Evolutionary conservation across 345 rosid species (phyloP).

Genomic region (Kernera saxatilis): DNA sequence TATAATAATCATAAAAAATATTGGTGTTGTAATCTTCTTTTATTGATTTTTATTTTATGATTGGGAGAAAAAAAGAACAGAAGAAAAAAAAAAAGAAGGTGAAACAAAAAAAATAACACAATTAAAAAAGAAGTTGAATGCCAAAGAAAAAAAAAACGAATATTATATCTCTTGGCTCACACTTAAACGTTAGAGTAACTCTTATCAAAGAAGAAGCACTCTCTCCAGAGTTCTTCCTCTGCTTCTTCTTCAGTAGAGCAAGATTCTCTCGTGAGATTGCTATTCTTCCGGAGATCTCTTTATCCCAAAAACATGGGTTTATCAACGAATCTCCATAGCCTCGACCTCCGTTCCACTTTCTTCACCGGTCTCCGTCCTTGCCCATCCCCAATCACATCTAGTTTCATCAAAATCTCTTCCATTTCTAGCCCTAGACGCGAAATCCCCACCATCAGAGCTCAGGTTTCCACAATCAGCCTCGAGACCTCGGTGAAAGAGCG

Average conservation of each 20-base stretch:
- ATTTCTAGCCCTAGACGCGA: slow-evolving; percentile 23
- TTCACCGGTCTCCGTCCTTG: slow-evolving; percentile 39
- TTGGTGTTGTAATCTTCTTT: too few relatives aligned
- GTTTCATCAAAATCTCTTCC: slow-evolving; percentile 29
- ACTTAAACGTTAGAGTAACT: not conserved
- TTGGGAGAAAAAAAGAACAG: too few relatives aligned
- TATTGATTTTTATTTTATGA: too few relatives aligned
- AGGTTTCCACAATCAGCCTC: slow-evolving; percentile 47
- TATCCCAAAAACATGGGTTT: slow-evolving; percentile 45
- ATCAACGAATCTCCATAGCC: slow-evolving; percentile 52
- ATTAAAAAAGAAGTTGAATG: not conserved
- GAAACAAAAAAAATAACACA: not conserved
- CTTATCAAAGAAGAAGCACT: not conserved
- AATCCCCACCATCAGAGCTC: slow-evolving; percentile 29
- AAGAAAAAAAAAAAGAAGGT: not conserved
- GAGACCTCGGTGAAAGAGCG: slow-evolving; percentile 42
- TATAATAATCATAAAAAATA: too few relatives aligned
- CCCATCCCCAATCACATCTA: slow-evolving; percentile 27
- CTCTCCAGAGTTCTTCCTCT: slow-evolving; percentile 4
- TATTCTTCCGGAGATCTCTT: not conserved
- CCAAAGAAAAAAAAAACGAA: not conserved
- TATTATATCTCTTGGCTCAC: not conserved
- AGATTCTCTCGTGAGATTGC: slow-evolving; percentile 10
- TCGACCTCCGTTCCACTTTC: slow-evolving; percentile 55
- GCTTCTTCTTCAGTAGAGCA: slow-evolving; percentile 6